A percentile compares a stretch with the other conserved stretches of the same genome.
Evolutionary conservation across 2,329 filamentous ascomycete species (phyloP).

Genomic region (Diplodia mutila): DNA sequence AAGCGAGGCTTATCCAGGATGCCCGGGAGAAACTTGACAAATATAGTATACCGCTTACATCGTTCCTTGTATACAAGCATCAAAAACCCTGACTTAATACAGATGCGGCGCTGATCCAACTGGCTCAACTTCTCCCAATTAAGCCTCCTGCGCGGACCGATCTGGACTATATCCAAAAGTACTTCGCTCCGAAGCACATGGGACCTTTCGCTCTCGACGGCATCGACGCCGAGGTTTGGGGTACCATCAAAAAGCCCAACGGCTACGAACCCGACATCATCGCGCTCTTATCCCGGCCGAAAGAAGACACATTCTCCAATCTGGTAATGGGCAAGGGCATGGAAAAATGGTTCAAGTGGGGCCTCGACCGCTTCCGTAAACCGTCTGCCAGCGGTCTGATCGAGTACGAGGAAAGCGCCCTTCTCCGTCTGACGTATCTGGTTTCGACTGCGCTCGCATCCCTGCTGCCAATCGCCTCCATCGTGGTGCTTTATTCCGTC

Average conservation of each 20-base stretch:
- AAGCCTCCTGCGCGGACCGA: conserved; percentile 23
- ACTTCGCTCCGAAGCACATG: conserved; percentile 17
- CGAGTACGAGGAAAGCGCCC: neutral
- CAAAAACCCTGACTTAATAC: too few species aligned
- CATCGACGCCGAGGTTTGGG: neutral
- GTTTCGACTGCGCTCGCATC: neutral
- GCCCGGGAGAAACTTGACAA: too few species aligned
- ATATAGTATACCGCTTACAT: too few species aligned
- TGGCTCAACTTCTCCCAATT: conserved; percentile 16
- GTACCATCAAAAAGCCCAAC: neutral
- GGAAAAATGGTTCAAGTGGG: neutral
- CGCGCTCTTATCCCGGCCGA: neutral
- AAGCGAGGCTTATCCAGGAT: neutral
- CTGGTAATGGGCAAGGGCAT: neutral
- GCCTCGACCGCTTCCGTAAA: neutral
- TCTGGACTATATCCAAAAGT: conserved; percentile 27
- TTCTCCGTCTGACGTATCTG: neutral
- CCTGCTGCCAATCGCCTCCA: neutral
- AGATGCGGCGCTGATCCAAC: conserved; percentile 26
- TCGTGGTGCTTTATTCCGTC: neutral
- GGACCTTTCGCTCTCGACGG: neutral
- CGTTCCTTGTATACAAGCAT: too few species aligned
- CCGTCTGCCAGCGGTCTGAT: neutral
- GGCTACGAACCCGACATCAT: neutral
- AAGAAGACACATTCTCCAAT: neutral